phyloP scores from a whole-genome alignment of 805 yeast species.

The Wickerhamiella qilinensis region DNA sequence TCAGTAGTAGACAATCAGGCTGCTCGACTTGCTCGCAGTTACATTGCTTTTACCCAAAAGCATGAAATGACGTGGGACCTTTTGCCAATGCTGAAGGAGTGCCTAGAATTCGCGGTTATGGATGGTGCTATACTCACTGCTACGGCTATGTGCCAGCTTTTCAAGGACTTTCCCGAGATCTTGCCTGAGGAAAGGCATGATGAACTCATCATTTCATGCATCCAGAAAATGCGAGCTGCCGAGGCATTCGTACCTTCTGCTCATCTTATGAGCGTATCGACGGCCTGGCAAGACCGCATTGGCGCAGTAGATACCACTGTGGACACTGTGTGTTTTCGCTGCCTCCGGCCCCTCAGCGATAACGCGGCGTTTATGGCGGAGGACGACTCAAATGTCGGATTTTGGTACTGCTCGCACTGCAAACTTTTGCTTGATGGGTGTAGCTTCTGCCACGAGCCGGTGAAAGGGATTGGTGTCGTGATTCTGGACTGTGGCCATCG shows the following conservation, averaged over 20 bases:
- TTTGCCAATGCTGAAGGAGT: constrained; percentile 8
- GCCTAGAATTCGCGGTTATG: constrained; percentile 4
- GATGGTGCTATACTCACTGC: constrained; percentile 9
- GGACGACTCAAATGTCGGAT: constrained; percentile 35
- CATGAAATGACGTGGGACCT: constrained; percentile 12
- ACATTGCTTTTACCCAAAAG: constrained; percentile 1
- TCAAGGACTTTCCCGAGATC: constrained; percentile 8
- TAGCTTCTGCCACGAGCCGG: constrained; percentile 58
- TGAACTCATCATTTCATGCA: constrained; percentile 10
- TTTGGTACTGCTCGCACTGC: constrained; percentile 77
- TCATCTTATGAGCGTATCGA: constrained; percentile 24
- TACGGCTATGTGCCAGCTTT: constrained; percentile 10
- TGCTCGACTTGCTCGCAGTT: background rate
- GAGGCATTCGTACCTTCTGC: constrained; percentile 38
- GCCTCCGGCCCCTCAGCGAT: constrained; percentile 20
- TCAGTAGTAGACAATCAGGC: background rate
- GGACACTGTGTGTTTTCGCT: constrained; percentile 30
- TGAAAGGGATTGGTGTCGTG: constrained; percentile 51
- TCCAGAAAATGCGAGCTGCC: constrained; percentile 6
- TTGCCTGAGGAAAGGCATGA: constrained; percentile 3
- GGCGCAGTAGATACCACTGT: constrained; percentile 24
- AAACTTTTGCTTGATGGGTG: constrained; percentile 47
- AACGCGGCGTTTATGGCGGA: constrained; percentile 15
- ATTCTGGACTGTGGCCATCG: constrained; percentile 67
- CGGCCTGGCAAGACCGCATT: constrained; percentile 4